phyloP scores from a whole-genome alignment of 2,329 filamentous ascomycete species.

The Colletotrichum tabaci region DNA sequence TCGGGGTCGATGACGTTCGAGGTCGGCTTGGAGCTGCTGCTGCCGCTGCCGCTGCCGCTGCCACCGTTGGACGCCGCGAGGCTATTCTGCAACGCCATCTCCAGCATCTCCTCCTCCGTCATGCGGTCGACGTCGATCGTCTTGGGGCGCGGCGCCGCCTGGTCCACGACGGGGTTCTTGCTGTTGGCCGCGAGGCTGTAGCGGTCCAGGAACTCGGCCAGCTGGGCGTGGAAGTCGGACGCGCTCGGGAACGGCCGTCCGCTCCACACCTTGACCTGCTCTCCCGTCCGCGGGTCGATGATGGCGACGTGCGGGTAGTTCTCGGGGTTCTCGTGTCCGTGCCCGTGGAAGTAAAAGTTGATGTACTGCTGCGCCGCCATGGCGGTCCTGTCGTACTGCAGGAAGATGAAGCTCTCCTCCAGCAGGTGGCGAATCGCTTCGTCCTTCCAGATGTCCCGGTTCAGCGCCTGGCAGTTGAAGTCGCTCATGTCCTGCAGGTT shows the following conservation, averaged over 20 bases:
- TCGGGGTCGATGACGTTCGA: conserved; percentile 85
- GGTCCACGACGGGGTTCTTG: conserved; percentile 91
- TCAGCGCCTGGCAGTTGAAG: conserved; percentile 94
- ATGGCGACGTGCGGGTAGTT: conserved; percentile 97
- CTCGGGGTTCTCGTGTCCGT: conserved; percentile 82
- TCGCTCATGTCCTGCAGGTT: conserved; percentile 95
- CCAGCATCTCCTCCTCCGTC: conserved; percentile 97
- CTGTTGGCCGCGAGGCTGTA: conserved; percentile 91
- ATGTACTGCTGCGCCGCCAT: conserved; percentile 84
- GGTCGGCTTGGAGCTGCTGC: conserved; percentile 54
- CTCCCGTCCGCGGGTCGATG: conserved; percentile 93
- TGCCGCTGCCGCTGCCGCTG: conserved; percentile 47
- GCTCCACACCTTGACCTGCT: conserved; percentile 97
- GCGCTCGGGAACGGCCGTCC: conserved; percentile 83
- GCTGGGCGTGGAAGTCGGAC: conserved; percentile 88
- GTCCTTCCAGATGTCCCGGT: conserved; percentile 97
- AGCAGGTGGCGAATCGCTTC: conserved; percentile 83
- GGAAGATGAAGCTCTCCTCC: conserved; percentile 92
- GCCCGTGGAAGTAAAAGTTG: conserved; percentile 86
- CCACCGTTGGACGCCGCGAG: conserved; percentile 67
- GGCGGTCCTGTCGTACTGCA: conserved; percentile 94
- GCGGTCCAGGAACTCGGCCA: conserved; percentile 96
- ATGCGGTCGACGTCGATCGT: conserved; percentile 85
- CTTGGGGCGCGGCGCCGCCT: conserved; percentile 79
- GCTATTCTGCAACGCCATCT: conserved; percentile 93